phyloP scores from a whole-genome alignment of 2,329 filamentous ascomycete genomes.

The Fusarium drepaniforme region DNA sequence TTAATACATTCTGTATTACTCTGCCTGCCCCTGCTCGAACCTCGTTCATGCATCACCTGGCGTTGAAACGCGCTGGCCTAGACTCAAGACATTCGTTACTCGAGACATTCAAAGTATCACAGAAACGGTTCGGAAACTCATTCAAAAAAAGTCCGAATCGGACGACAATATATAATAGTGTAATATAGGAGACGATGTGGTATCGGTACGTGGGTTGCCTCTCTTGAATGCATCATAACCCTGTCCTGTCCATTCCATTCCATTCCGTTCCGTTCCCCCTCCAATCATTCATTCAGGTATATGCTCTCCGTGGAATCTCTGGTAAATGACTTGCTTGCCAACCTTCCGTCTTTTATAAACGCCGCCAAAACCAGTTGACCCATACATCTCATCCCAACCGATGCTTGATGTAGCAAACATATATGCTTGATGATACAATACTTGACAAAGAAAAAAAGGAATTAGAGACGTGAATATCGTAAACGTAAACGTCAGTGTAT shows the following conservation, averaged over 20 bases:
- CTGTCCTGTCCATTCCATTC: neutral
- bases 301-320: constrained; percentile 22
- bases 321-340: constrained; percentile 25
- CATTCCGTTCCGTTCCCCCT: constrained; percentile 2
- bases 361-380: constrained; percentile 33
- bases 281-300: constrained; percentile 35
- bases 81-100: neutral
- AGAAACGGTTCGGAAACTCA: neutral
- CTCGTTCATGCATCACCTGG: neutral
- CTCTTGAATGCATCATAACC: constrained; percentile 37
- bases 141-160: constrained; percentile 8
- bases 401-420: constrained; percentile 34
- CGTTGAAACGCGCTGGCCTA: constrained; percentile 11
- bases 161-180: constrained; percentile 21
- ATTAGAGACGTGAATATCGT: constrained; percentile 33
- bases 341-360: constrained; percentile 39
- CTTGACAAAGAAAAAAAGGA: constrained; percentile 32
- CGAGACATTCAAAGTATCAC: neutral
- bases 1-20: neutral
- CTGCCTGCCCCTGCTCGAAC: neutral
- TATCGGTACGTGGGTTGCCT: constrained; percentile 43
- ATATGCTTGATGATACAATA: constrained; percentile 32
- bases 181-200: constrained; percentile 41
- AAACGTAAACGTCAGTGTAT: constrained; percentile 19
- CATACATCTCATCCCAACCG: constrained; percentile 20